Conservation (phyloP, 345 rosid genomes). For the Gossypium arboreum region DNA sequence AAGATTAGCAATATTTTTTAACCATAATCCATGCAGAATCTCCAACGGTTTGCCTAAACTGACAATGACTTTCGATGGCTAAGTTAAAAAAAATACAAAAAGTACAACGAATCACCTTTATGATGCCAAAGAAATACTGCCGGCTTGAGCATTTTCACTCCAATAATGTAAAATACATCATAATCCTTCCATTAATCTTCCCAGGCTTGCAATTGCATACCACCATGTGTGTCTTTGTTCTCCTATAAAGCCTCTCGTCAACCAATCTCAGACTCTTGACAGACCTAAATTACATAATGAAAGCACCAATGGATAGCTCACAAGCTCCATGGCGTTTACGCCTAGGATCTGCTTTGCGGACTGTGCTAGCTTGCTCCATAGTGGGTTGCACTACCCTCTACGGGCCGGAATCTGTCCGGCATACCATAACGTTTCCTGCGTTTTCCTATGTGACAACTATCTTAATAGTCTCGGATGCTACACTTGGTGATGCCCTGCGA, state of each 20-base stretch:
- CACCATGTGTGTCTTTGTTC: background rate
- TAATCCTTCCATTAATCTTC: background rate
- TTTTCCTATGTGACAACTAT: slow-evolving; percentile 67
- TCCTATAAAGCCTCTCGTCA: background rate
- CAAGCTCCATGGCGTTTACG: slow-evolving; percentile 30
- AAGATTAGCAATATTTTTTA: background rate
- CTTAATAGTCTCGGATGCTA: slow-evolving; percentile 64
- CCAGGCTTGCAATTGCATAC: background rate
- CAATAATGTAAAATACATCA: background rate
- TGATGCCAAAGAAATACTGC: background rate
- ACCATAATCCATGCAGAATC: background rate
- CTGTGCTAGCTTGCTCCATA: slow-evolving; percentile 57
- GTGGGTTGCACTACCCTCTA: slow-evolving; percentile 59
- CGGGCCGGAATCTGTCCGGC: slow-evolving; percentile 39
- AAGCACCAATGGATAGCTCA: background rate
- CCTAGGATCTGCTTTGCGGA: slow-evolving; percentile 48
- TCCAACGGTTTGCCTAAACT: background rate
- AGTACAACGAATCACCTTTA: background rate
- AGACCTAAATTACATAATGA: background rate
- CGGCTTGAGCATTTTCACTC: background rate
- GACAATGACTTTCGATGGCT: background rate
- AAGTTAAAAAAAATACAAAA: background rate
- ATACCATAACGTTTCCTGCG: slow-evolving; percentile 47
- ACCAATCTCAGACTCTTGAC: background rate
- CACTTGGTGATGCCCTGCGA: slow-evolving; percentile 58